Conservation (phyloP, 2,329 filamentous ascomycete genomes). For the Lachnellula occidentalis region DNA sequence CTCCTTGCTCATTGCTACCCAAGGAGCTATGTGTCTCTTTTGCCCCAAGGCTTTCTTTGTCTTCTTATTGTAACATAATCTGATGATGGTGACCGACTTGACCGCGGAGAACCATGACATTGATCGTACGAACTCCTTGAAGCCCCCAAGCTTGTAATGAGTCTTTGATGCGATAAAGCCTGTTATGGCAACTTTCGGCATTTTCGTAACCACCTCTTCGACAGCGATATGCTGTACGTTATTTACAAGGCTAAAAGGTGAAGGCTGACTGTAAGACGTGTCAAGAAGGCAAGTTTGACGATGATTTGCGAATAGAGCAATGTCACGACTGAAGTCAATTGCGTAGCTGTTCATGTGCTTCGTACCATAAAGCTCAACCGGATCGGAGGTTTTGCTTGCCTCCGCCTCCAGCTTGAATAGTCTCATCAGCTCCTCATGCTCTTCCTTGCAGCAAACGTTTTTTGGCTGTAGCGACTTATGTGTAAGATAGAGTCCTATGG, state of each 20-base stretch:
- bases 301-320: background rate
- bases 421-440: background rate
- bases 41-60: background rate
- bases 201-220: background rate
- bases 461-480: background rate
- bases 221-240: background rate
- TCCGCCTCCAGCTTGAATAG: background rate
- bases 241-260: no score
- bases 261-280: no score
- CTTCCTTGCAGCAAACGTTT: background rate
- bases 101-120: background rate
- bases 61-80: background rate
- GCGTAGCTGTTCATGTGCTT: background rate
- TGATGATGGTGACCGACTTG: background rate
- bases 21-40: background rate
- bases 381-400: background rate
- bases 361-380: background rate
- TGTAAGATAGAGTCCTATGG: background rate
- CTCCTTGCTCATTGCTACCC: background rate
- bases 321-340: background rate
- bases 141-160: background rate
- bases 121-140: background rate
- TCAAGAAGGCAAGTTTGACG: background rate
- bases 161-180: background rate
- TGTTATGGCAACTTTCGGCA: background rate